These are phyloP conservation scores for Tilletia caries DNA, from an alignment of 1,284 basidiomycete species.

Conservation along the genomic window DNA sequence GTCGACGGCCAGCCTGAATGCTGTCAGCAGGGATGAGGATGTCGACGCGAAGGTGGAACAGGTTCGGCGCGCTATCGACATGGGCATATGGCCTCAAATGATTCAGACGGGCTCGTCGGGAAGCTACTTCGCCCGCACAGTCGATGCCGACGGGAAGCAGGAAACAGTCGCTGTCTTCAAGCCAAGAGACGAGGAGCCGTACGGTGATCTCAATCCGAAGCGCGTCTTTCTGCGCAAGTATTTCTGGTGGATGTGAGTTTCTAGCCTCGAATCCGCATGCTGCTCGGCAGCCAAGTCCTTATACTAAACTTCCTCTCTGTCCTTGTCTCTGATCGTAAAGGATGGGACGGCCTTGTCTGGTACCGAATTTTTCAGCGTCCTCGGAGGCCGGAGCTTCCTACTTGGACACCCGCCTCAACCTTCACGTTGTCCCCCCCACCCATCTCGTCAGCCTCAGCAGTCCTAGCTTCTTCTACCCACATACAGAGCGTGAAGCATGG, in stretches of 20 bases:
- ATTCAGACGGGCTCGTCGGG: conserved; percentile 48
- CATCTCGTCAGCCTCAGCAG: conserved; percentile 75
- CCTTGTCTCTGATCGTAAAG: neutral
- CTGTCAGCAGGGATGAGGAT: conserved; percentile 13
- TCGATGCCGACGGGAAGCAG: conserved; percentile 1
- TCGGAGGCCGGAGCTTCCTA: conserved; percentile 81
- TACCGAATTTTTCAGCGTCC: conserved; percentile 50
- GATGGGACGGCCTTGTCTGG: conserved; percentile 51
- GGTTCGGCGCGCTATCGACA: conserved; percentile 38
- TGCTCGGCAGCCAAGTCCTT: too few relatives aligned
- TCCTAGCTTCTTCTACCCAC: conserved; percentile 46
- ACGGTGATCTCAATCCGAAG: conserved; percentile 45
- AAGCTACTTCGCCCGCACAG: conserved; percentile 41
- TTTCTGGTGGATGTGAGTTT: conserved; percentile 44
- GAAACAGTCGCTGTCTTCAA: conserved; percentile 48
- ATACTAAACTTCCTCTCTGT: too few relatives aligned
- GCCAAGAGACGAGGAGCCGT: conserved; percentile 52
- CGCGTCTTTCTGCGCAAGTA: conserved; percentile 51
- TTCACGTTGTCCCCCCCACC: conserved; percentile 80
- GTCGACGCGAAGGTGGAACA: conserved; percentile 30
- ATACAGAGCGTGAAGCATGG: conserved; percentile 37
- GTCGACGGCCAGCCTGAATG: neutral
- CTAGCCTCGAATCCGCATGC: too few relatives aligned
- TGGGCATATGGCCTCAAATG: conserved; percentile 48
- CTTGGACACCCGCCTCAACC: conserved; percentile 69